These are phyloP conservation scores for Cercospora sp. DNA, from an alignment of 2,329 filamentous ascomycete genomes.

Conservation along the genomic window DNA sequence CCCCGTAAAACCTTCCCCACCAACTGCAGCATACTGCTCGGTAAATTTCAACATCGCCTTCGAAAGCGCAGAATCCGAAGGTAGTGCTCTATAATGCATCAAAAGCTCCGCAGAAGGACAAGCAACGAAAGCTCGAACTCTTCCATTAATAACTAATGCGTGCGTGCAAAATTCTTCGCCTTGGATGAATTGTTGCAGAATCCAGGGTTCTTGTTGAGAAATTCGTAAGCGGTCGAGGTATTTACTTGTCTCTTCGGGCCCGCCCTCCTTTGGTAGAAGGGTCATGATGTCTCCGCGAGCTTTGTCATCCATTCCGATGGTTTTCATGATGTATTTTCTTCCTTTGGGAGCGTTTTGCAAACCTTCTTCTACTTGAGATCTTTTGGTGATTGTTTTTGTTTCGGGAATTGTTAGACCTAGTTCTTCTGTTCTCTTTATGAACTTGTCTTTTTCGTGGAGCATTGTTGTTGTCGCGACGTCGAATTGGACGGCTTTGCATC, in stretches of 20 bases:
- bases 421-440: constrained; percentile 58
- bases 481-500: constrained; percentile 65
- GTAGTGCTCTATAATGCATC: constrained; percentile 66
- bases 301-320: constrained; percentile 61
- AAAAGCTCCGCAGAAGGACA: constrained; percentile 63
- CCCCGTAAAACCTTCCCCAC: constrained; percentile 59
- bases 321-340: constrained; percentile 65
- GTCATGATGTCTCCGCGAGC: constrained; percentile 61
- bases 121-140: constrained; percentile 65
- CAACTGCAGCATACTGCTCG: constrained; percentile 53
- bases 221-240: constrained; percentile 59
- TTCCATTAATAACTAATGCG: constrained; percentile 63
- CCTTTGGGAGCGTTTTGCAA: constrained; percentile 24
- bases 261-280: constrained; percentile 57
- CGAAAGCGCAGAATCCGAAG: constrained; percentile 55
- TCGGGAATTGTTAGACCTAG: constrained; percentile 54
- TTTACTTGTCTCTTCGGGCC: constrained; percentile 53
- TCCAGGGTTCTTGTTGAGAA: constrained; percentile 58
- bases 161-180: constrained; percentile 71
- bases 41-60: constrained; percentile 67
- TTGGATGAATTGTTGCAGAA: constrained; percentile 68
- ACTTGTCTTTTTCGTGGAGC: constrained; percentile 66
- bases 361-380: constrained; percentile 7
- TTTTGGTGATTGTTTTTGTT: constrained; percentile 52
- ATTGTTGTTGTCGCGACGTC: constrained; percentile 55